A percentile compares a stretch with the other conserved stretches of the same genome.
phyloP scores from a whole-genome alignment of 768 basidiomycete genomes.

The Gymnopilus junonius region DNA sequence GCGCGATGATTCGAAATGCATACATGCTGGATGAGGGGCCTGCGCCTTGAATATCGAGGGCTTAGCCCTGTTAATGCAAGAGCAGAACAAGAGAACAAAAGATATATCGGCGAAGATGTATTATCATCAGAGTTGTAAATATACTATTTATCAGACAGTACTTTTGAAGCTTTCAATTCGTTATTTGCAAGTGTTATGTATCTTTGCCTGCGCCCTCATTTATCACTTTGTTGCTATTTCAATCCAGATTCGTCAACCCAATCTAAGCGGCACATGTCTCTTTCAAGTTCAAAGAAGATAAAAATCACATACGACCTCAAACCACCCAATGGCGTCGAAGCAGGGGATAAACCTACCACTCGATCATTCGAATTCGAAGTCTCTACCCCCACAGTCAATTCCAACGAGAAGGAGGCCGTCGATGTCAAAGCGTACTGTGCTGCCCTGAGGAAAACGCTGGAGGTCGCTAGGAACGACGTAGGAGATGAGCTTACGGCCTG shows the following conservation, averaged over 20 bases:
- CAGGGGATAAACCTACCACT: slow-evolving; percentile 3
- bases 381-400: slow-evolving; percentile 11
- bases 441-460: slow-evolving; percentile 51
- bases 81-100: no score
- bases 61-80: no score
- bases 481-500: slow-evolving; percentile 76
- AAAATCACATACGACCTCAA: slow-evolving; percentile 28
- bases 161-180: no score
- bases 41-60: no score
- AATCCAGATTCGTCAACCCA: not conserved
- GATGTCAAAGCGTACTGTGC: slow-evolving; percentile 50
- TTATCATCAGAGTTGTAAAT: no score
- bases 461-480: slow-evolving; percentile 53
- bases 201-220: not conserved
- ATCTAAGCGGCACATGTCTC: not conserved
- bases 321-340: slow-evolving; percentile 14
- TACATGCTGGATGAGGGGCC: no score
- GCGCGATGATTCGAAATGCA: no score
- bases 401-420: not conserved
- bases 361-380: slow-evolving; percentile 18
- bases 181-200: slow-evolving; percentile 17
- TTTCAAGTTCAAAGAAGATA: slow-evolving; percentile 18
- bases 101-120: no score
- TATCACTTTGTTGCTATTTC: not conserved
- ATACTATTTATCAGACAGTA: no score